These are phyloP conservation scores for Aspergillus fructus DNA, from an alignment of 2,329 filamentous ascomycete genomes.

Conservation along the genomic window DNA sequence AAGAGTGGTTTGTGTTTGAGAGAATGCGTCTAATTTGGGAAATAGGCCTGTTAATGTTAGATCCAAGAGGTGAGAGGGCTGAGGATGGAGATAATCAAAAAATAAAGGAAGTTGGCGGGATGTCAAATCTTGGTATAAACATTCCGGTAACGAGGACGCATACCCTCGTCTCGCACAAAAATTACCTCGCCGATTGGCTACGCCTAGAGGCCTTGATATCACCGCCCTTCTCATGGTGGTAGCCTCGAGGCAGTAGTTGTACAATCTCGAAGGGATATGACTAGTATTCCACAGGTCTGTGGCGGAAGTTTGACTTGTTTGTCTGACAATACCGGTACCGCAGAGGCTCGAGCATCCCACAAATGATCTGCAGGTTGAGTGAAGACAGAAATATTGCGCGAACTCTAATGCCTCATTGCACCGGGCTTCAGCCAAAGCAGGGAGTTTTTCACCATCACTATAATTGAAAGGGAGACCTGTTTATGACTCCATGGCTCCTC, in stretches of 20 bases:
- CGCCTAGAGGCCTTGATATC: not conserved
- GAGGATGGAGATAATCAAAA: slow-evolving; percentile 60
- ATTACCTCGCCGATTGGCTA: slow-evolving; percentile 2
- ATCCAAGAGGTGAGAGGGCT: slow-evolving; percentile 64
- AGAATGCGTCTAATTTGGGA: slow-evolving; percentile 28
- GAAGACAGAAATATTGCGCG: not conserved
- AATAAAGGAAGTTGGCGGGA: slow-evolving; percentile 49
- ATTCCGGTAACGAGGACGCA: slow-evolving; percentile 39
- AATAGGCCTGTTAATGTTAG: slow-evolving; percentile 61
- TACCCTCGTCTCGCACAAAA: slow-evolving; percentile 18
- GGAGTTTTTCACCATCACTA: not conserved
- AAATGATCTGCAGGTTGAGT: slow-evolving; percentile 2
- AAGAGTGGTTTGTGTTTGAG: slow-evolving; percentile 30
- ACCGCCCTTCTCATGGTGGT: slow-evolving; percentile 1
- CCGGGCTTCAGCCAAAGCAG: not conserved
- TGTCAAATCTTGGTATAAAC: slow-evolving; percentile 47
- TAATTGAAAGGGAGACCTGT: not conserved
- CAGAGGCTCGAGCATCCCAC: not conserved
- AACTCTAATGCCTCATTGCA: not conserved
- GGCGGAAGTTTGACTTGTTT: slow-evolving; percentile 25
- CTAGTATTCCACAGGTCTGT: not conserved
- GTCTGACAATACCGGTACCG: slow-evolving; percentile 4
- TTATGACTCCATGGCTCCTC: slow-evolving; percentile 20
- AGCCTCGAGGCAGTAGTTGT: not conserved
- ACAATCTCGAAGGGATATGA: not conserved